phyloP scores from a whole-genome alignment of 108 stramenopile genomes.

The Aurantiochytrium sp. region DNA sequence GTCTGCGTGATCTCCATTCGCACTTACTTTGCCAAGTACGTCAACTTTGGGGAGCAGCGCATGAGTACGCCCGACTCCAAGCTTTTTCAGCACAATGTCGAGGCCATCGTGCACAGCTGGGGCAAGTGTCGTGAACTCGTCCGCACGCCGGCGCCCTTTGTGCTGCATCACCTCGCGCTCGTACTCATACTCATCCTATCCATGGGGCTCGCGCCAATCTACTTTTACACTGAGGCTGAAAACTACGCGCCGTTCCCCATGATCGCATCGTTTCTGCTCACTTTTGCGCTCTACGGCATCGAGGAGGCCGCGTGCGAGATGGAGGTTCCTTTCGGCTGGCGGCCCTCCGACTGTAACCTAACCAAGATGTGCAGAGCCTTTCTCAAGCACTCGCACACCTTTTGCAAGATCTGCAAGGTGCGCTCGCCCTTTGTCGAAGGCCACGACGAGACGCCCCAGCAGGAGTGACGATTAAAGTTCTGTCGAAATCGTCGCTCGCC shows the following conservation, averaged over 20 bases:
- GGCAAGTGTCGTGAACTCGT: slow-evolving; percentile 12
- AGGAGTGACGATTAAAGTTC: too few species aligned
- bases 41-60: not conserved
- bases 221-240: not conserved
- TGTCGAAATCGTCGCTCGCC: too few species aligned
- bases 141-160: slow-evolving; percentile 3
- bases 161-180: slow-evolving; percentile 1
- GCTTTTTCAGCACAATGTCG: slow-evolving; percentile 1
- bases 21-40: not conserved
- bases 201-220: not conserved
- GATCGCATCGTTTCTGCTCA: not conserved
- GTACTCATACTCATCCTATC: not conserved
- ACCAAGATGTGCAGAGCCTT: slow-evolving; percentile 26
- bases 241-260: not conserved
- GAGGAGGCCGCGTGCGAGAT: slow-evolving; percentile 19
- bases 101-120: slow-evolving; percentile 8
- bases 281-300: not conserved
- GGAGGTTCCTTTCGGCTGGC: slow-evolving; percentile 24
- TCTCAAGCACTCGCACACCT: not conserved
- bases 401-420: slow-evolving; percentile 20
- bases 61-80: slow-evolving; percentile 6
- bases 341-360: not conserved
- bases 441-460: not conserved
- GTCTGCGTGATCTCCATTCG: not conserved
- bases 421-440: not conserved